phyloP scores from a whole-genome alignment of 2,329 filamentous ascomycete genomes.

The Talaromyces rugulosus region DNA sequence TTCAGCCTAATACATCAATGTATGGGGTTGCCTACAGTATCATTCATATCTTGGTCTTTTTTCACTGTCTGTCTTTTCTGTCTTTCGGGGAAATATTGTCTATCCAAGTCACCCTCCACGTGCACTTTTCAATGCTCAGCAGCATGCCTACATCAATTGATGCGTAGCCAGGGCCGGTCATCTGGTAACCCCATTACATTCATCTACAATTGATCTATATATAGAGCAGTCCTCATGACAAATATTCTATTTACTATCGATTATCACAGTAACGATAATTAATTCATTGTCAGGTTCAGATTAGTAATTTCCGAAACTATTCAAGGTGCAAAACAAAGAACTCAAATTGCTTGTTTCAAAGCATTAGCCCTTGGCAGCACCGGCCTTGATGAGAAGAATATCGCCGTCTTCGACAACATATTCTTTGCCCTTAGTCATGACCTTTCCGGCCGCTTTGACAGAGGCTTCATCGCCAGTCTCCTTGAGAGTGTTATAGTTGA shows the following conservation, averaged over 20 bases:
- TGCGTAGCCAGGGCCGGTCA: neutral
- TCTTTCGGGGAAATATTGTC: no score
- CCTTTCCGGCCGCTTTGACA: constrained; percentile 89
- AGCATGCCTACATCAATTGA: neutral
- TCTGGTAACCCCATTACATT: no score
- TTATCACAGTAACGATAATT: neutral
- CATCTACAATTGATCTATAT: neutral
- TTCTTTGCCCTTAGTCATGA: constrained; percentile 98
- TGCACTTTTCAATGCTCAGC: neutral
- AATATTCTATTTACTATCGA: constrained; percentile 7
- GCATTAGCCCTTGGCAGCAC: constrained; percentile 44
- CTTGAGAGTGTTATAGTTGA: constrained; percentile 77
- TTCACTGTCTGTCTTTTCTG: neutral
- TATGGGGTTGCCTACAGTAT: neutral
- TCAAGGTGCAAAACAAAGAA: neutral
- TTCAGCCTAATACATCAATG: neutral
- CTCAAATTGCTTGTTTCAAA: constrained; percentile 2
- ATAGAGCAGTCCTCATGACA: constrained; percentile 2
- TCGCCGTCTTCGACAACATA: constrained; percentile 61
- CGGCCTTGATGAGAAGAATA: constrained; percentile 76
- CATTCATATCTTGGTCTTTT: neutral
- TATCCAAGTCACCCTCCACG: no score
- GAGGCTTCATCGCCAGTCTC: constrained; percentile 84
- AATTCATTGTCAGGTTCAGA: neutral
- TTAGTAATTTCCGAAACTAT: neutral